A percentile compares a stretch with the other conserved stretches of the same genome.
These are phyloP conservation scores for Phlebiopsis flavidoalba DNA, from an alignment of 768 basidiomycete species.

Conservation along the genomic window DNA sequence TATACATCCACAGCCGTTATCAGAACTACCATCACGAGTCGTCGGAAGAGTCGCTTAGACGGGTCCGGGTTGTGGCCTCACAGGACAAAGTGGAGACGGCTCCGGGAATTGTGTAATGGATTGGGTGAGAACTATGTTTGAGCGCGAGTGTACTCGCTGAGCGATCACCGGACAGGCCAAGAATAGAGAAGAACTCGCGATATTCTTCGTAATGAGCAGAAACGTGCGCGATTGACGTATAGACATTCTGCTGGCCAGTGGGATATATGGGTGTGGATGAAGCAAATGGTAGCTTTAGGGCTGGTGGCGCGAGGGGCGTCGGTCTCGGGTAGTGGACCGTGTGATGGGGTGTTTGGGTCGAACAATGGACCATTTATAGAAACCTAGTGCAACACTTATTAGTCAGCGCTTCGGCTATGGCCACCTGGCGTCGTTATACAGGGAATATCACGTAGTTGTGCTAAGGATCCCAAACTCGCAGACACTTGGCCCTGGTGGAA, in stretches of 20 bases:
- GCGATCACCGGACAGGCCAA: neutral
- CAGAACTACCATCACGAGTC: neutral
- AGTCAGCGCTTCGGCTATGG: neutral
- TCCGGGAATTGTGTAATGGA: too few relatives aligned
- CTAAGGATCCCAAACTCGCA: neutral
- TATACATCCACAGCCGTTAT: neutral
- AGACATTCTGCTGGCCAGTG: neutral
- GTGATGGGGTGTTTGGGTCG: neutral
- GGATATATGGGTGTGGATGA: neutral
- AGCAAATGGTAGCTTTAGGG: neutral
- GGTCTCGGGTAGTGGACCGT: neutral
- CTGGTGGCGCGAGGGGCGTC: neutral
- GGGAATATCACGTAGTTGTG: too few relatives aligned
- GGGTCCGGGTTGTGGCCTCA: too few relatives aligned
- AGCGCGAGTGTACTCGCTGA: neutral
- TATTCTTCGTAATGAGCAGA: neutral
- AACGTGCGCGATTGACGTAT: neutral
- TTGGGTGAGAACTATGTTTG: neutral
- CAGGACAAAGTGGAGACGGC: neutral
- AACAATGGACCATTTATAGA: neutral
- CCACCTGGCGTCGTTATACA: neutral
- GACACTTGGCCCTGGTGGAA: neutral
- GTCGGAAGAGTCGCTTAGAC: neutral
- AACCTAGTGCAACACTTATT: neutral
- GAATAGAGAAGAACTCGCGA: neutral